phyloP scores from a whole-genome alignment of 164 flowering plant genomes.

The Vitis rupestris region DNA sequence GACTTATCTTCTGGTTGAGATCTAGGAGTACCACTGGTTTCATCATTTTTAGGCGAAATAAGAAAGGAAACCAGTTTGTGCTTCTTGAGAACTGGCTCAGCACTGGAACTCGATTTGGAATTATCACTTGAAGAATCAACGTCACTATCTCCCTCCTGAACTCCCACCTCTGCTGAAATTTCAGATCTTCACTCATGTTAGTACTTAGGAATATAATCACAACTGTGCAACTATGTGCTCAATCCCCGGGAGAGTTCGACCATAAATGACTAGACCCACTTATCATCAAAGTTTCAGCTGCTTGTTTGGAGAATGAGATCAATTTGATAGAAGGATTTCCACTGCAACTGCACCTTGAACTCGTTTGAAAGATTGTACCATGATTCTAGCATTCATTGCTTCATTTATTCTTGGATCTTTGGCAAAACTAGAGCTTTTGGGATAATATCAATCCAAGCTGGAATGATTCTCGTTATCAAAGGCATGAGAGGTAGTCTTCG shows the following conservation, averaged over 20 bases:
- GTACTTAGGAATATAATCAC: conserved; percentile 1
- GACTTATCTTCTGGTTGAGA: conserved; percentile 1
- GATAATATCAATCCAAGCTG: too few species aligned
- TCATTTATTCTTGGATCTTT: too few species aligned
- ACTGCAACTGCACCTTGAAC: conserved; percentile 1
- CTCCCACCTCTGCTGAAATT: conserved; percentile 41
- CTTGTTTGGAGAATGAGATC: neutral
- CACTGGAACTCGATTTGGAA: conserved; percentile 21
- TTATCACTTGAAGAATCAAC: conserved; percentile 38
- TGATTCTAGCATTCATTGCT: conserved; percentile 11
- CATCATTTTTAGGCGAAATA: conserved; percentile 17
- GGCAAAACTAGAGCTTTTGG: too few species aligned
- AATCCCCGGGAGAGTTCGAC: conserved; percentile 13
- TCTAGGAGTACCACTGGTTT: conserved; percentile 10
- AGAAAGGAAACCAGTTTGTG: conserved; percentile 22
- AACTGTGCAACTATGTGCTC: neutral
- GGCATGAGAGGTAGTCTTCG: too few species aligned
- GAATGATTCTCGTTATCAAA: too few species aligned
- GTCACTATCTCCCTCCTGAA: conserved; percentile 34
- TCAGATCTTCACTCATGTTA: conserved; percentile 21
- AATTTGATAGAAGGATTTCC: neutral
- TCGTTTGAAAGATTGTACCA: neutral
- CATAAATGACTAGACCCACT: neutral
- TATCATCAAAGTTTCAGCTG: neutral
- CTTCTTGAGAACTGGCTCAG: conserved; percentile 29